phyloP scores from a whole-genome alignment of 768 basidiomycete species.

The Phaeolepiota aurea region DNA sequence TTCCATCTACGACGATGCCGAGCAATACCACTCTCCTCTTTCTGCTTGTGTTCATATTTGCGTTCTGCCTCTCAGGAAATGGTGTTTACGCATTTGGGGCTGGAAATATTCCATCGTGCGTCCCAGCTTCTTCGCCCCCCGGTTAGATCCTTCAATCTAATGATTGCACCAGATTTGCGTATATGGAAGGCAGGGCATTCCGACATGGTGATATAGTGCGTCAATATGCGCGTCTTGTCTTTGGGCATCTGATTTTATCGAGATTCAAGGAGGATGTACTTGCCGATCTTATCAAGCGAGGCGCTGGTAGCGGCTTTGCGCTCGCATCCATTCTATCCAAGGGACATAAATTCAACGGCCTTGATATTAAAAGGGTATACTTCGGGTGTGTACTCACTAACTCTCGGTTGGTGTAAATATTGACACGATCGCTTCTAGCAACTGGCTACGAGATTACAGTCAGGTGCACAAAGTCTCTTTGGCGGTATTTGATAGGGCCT shows the following conservation, averaged over 20 bases:
- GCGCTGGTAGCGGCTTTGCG: constrained; percentile 47
- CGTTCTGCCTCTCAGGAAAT: constrained; percentile 47
- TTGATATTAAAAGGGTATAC: constrained; percentile 81
- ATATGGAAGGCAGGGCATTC: constrained; percentile 80
- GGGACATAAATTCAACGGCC: constrained; percentile 61
- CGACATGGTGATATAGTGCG: constrained; percentile 85
- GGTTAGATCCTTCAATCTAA: constrained; percentile 10
- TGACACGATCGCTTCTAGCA: constrained; percentile 32
- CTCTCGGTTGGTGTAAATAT: too few relatives aligned
- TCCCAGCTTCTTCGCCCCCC: constrained; percentile 8
- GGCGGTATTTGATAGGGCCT: neutral
- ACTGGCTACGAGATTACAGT: constrained; percentile 87
- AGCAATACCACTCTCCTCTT: constrained; percentile 30
- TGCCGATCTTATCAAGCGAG: constrained; percentile 48
- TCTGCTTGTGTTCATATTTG: constrained; percentile 39
- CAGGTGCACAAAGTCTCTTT: constrained; percentile 30
- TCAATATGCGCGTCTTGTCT: constrained; percentile 5
- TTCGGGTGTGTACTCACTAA: constrained; percentile 64
- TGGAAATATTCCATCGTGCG: constrained; percentile 77
- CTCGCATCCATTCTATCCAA: constrained; percentile 51
- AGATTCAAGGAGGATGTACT: constrained; percentile 61
- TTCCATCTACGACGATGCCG: constrained; percentile 23
- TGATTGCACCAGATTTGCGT: constrained; percentile 51
- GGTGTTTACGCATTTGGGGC: constrained; percentile 72
- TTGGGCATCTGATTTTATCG: constrained; percentile 3